Evolutionary conservation across 106 monocot genomes (phyloP), one percentile per base, ranked within the genome.

Genomic region (Apostasia ramifera): DNA sequence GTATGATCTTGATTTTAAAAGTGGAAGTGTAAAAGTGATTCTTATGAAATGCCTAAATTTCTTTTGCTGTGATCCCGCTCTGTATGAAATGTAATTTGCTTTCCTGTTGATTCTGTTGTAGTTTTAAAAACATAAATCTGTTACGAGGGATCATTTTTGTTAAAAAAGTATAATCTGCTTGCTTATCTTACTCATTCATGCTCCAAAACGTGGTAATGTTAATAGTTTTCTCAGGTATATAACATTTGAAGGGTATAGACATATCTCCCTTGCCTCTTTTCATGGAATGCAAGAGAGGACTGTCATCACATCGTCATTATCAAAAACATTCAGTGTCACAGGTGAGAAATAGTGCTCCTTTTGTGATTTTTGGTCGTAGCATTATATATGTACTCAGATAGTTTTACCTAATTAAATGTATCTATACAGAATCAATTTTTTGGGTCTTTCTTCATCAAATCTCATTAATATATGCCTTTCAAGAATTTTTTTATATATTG

Each of bases 281-380:
- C 85, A 80, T 47, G 82, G 86, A 55, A 95, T 92, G 95, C 86
- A 95, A 82, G 76, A 92, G 52, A 81, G 91, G 73, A 95, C 91
- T 12, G 78, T 95, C 69, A 89, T 95, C 53, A 92, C 95, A 37
- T 95, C 95, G 59, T 95, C 95, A 14, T 67, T 95, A 70, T 95
- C 95, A 46, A 95, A 95, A 77, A 86, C 88, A 41, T 95, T 89
- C 66, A 84, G 88, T 47, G 84, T 95, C 47, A 95, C 95, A 76
- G 95, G 95, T 89, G 67, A 62, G 66, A 45, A 61, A 13, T 47
- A 44, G 44, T 62, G 7, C 44, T n/a, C n/a, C n/a, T n/a, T n/a
- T n/a, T n/a, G n/a, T n/a, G n/a, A n/a, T n/a, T n/a, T n/a, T n/a
- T n/a, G n/a, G n/a, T n/a, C n/a, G n/a, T n/a, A n/a, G n/a, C n/a